Evolutionary conservation across 371 early-diverging fungal species (phyloP).

Genomic region (Funneliformis caledonium): DNA sequence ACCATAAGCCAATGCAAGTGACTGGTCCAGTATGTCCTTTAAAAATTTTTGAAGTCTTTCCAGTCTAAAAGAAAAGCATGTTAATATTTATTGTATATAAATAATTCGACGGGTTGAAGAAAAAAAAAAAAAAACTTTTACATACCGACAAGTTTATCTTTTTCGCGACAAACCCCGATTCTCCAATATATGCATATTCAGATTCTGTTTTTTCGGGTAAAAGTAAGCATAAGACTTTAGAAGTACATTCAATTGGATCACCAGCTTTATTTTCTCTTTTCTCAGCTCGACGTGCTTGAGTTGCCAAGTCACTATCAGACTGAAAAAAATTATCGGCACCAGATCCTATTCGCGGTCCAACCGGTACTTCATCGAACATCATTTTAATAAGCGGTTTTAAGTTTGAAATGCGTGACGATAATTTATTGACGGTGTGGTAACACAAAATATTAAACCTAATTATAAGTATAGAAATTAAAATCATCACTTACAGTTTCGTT

Average conservation of each 20-base stretch:
- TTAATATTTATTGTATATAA: no score
- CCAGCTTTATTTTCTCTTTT: constrained; percentile 38
- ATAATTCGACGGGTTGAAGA: neutral
- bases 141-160: constrained; percentile 43
- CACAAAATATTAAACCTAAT: no score
- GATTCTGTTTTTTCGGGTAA: neutral
- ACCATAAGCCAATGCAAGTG: constrained; percentile 64
- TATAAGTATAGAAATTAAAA: no score
- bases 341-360: constrained; percentile 37
- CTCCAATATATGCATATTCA: constrained; percentile 38
- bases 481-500: no score
- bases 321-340: constrained; percentile 37
- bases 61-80: constrained; percentile 54
- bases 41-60: constrained; percentile 62
- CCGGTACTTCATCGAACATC: neutral
- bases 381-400: no score
- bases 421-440: no score
- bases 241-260: constrained; percentile 38
- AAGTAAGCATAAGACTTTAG: constrained; percentile 38
- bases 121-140: neutral
- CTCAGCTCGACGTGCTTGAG: constrained; percentile 24
- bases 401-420: no score
- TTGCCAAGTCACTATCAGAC: constrained; percentile 28
- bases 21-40: constrained; percentile 86
- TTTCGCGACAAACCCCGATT: constrained; percentile 39